Evolutionary conservation across 2,329 filamentous ascomycete genomes (phyloP).

Genomic region (Chaetomium globosum): DNA sequence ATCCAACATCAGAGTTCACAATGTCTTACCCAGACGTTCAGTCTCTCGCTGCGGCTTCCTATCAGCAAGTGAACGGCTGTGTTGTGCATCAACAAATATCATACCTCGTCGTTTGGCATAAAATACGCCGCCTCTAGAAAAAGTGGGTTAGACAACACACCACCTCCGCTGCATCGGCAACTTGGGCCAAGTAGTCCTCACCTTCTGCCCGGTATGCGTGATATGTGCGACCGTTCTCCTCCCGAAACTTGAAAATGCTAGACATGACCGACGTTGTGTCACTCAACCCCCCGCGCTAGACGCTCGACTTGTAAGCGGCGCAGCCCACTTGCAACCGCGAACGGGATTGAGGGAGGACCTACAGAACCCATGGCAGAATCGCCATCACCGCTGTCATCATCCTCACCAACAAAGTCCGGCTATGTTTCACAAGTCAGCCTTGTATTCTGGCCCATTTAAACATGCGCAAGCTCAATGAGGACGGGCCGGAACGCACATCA

Average conservation of each 20-base stretch:
- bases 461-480: neutral
- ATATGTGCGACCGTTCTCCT: slow-evolving; percentile 18
- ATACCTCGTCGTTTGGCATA: slow-evolving; percentile 13
- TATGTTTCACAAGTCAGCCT: neutral
- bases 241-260: slow-evolving; percentile 6
- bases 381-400: neutral
- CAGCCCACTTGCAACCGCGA: neutral
- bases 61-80: neutral
- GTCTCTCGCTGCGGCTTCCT: neutral
- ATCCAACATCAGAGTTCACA: neutral
- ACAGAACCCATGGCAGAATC: slow-evolving; percentile 5
- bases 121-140: slow-evolving; percentile 3
- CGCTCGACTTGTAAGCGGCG: neutral
- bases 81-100: neutral
- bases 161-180: neutral
- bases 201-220: slow-evolving; percentile 13
- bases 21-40: slow-evolving; percentile 4
- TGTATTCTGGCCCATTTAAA: neutral
- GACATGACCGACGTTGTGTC: neutral
- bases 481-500: slow-evolving; percentile 1
- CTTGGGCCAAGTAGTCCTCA: neutral
- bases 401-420: neutral
- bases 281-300: neutral
- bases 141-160: neutral
- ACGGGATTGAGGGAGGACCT: neutral